Conservation (phyloP, 805 yeast species). For the Candida sphagnicola region DNA sequence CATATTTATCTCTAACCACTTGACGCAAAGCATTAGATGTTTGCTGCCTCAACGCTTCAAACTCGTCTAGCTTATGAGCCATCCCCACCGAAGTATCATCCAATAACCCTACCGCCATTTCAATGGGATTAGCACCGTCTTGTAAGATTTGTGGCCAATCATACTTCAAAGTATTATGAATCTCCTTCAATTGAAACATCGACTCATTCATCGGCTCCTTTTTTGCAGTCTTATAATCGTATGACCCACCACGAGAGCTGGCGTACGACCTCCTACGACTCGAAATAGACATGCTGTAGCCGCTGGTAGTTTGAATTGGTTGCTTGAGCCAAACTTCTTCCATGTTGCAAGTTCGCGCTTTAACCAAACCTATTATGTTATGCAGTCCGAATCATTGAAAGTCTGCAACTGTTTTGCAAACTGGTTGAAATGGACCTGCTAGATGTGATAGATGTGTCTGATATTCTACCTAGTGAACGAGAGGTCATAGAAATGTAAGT, state of each 20-base stretch:
- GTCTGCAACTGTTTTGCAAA: neutral
- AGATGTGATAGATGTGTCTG: slow-evolving; percentile 12
- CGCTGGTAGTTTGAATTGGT: no score
- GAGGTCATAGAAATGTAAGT: slow-evolving; percentile 22
- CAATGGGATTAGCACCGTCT: slow-evolving; percentile 67
- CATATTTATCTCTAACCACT: slow-evolving; percentile 79
- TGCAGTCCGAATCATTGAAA: no score
- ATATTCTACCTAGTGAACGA: slow-evolving; percentile 5
- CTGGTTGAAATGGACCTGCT: slow-evolving; percentile 7
- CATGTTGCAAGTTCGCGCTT: no score
- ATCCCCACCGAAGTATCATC: slow-evolving; percentile 91
- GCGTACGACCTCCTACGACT: slow-evolving; percentile 3
- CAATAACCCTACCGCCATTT: slow-evolving; percentile 73
- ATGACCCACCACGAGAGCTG: slow-evolving; percentile 3
- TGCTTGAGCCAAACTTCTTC: no score
- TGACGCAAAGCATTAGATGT: slow-evolving; percentile 55
- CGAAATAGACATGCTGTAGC: slow-evolving; percentile 1
- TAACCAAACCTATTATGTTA: no score
- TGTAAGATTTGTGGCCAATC: slow-evolving; percentile 42
- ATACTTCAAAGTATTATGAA: slow-evolving; percentile 32
- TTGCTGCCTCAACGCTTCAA: slow-evolving; percentile 53
- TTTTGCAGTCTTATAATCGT: neutral
- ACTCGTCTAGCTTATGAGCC: slow-evolving; percentile 69
- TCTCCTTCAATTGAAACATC: slow-evolving; percentile 31
- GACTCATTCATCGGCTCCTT: slow-evolving; percentile 17